Percentiles rank a stretch among this genome's conserved stretches.
Conservation (phyloP, 306 rosid genomes). For the Hippophae rhamnoides region DNA sequence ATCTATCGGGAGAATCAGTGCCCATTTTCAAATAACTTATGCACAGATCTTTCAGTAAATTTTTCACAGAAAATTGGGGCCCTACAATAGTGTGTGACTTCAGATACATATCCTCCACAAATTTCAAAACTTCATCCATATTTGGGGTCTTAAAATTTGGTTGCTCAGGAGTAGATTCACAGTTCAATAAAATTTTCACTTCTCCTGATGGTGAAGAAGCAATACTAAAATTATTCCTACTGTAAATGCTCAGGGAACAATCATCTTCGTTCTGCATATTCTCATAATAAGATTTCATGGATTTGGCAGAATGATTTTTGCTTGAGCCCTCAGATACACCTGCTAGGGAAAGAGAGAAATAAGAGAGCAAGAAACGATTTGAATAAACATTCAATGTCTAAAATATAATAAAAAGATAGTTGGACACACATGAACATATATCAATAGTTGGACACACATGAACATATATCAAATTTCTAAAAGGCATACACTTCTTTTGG, state of each 20-base stretch:
- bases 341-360: constrained; percentile 7
- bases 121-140: constrained; percentile 21
- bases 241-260: not conserved
- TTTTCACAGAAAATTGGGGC: constrained; percentile 27
- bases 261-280: not conserved
- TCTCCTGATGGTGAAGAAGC: not conserved
- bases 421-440: not conserved
- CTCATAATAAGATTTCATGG: not conserved
- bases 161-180: not conserved
- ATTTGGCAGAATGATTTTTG: constrained; percentile 10
- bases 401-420: not conserved
- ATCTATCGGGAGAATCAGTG: constrained; percentile 1
- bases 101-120: constrained; percentile 32
- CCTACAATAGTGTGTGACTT: constrained; percentile 3
- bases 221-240: not conserved
- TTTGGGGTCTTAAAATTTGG: not conserved
- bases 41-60: constrained; percentile 31
- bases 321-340: constrained; percentile 18
- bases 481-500: no score
- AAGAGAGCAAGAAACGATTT: constrained; percentile 2
- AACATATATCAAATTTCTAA: no score
- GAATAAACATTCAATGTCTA: not conserved
- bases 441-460: not conserved
- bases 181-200: not conserved
- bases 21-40: constrained; percentile 28